Evolutionary conservation across 2,329 filamentous ascomycete species (phyloP).

Genomic region (Ophiostoma pallidulum): DNA sequence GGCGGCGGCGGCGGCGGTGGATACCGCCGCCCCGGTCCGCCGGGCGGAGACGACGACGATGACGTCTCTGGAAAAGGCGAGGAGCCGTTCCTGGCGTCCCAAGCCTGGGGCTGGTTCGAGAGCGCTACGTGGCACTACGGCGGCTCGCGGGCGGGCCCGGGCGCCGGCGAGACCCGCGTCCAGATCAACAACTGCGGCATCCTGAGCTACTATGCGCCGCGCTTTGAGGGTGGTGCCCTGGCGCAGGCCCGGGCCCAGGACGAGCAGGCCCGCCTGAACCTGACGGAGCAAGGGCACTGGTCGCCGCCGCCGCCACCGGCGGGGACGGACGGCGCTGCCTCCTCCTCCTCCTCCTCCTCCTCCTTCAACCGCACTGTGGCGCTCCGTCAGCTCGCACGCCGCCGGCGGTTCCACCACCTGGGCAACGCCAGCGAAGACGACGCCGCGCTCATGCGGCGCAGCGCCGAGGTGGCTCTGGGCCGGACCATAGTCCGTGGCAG

Average conservation of each 20-base stretch:
- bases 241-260: conserved; percentile 21
- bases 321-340: too few species aligned
- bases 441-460: conserved; percentile 25
- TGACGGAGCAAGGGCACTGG: too few species aligned
- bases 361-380: conserved; percentile 20
- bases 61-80: conserved; percentile 22
- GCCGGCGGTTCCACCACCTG: conserved; percentile 30
- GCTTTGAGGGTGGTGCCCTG: conserved; percentile 23
- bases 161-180: conserved; percentile 33
- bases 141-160: conserved; percentile 27
- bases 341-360: too few species aligned
- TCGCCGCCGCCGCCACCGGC: too few species aligned
- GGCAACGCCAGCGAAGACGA: conserved; percentile 24
- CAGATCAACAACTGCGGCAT: conserved; percentile 33
- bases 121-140: conserved; percentile 36
- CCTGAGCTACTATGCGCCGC: conserved; percentile 35
- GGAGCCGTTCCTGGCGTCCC: conserved; percentile 32
- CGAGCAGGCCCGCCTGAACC: conserved; percentile 31
- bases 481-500: conserved; percentile 17
- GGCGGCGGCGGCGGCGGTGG: conserved; percentile 10
- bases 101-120: conserved; percentile 36
- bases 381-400: conserved; percentile 26
- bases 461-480: conserved; percentile 24
- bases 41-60: conserved; percentile 1
- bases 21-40: not conserved